Conservation (phyloP, 768 basidiomycete species). For the Coprinopsis cinerea region DNA sequence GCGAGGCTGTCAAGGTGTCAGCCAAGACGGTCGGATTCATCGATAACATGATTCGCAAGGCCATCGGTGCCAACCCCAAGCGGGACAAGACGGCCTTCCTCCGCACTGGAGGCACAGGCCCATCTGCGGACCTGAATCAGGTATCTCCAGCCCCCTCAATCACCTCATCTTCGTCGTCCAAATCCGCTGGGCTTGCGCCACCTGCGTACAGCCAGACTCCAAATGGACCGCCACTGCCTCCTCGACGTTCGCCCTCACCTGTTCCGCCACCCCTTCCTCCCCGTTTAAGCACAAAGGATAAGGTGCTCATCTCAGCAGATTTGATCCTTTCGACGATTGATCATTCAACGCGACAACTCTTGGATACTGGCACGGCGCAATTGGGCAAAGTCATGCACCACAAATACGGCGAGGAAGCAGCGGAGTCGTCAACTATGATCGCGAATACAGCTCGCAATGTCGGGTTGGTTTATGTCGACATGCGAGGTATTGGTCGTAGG, state of each 20-base stretch:
- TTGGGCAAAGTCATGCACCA: conserved; percentile 49
- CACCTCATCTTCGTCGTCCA: conserved; percentile 2
- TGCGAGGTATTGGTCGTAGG: conserved; percentile 62
- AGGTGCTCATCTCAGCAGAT: conserved; percentile 57
- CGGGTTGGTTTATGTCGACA: conserved; percentile 71
- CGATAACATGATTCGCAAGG: conserved; percentile 52
- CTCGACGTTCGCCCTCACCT: conserved; percentile 25
- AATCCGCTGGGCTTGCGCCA: conserved; percentile 6
- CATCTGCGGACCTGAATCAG: not conserved
- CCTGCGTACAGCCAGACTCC: conserved; percentile 15
- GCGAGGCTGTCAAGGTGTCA: conserved; percentile 62
- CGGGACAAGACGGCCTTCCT: conserved; percentile 18
- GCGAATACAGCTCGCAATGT: conserved; percentile 67
- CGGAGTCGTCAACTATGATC: conserved; percentile 49
- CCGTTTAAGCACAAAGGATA: conserved; percentile 33
- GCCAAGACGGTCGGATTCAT: conserved; percentile 55
- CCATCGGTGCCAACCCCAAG: conserved; percentile 43
- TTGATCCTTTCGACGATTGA: conserved; percentile 61
- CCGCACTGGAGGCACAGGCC: too few relatives aligned
- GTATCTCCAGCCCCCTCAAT: conserved; percentile 11
- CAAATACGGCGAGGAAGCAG: conserved; percentile 61
- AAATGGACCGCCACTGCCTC: conserved; percentile 22
- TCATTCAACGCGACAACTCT: conserved; percentile 45
- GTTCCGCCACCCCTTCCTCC: conserved; percentile 31
- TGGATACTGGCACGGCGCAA: conserved; percentile 44